Conservation (phyloP, 2,329 filamentous ascomycete genomes). For the Cadophora sp. region DNA sequence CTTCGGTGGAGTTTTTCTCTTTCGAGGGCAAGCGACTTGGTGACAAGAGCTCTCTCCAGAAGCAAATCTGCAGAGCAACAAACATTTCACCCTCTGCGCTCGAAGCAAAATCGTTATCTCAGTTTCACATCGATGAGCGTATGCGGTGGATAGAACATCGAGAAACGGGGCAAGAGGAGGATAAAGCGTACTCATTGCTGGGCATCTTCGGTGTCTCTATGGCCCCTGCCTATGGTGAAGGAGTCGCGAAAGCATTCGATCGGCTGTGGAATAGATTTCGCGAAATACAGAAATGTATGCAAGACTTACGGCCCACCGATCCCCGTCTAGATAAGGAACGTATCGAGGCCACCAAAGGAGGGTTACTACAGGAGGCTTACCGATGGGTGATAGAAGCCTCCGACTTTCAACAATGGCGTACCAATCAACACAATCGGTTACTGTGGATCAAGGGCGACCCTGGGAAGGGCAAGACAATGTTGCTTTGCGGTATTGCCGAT, state of each 20-base stretch:
- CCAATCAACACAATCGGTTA: constrained; percentile 8
- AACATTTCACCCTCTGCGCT: constrained; percentile 4
- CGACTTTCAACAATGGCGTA: constrained; percentile 24
- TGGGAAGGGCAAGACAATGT: background rate
- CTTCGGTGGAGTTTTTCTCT: constrained; percentile 17
- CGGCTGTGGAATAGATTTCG: background rate
- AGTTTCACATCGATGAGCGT: background rate
- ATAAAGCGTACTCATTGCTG: constrained; percentile 15
- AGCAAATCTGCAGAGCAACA: constrained; percentile 4
- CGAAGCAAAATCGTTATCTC: background rate
- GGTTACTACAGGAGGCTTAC: constrained; percentile 20
- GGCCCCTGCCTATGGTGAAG: background rate
- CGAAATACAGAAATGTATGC: constrained; percentile 10
- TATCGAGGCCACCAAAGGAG: background rate
- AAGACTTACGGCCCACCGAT: constrained; percentile 19
- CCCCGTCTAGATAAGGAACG: constrained; percentile 28
- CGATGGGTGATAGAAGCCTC: constrained; percentile 18
- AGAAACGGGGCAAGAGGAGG: constrained; percentile 1
- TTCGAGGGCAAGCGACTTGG: background rate
- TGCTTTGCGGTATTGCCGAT: background rate
- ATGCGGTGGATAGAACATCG: background rate
- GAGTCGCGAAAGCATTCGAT: background rate
- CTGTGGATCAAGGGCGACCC: too few relatives aligned
- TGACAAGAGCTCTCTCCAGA: background rate
- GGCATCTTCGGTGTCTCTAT: background rate